Percentiles rank a stretch among this genome's conserved stretches.
Conservation (phyloP, 2,329 filamentous ascomycete genomes). For the Boeremia lycopersici region DNA sequence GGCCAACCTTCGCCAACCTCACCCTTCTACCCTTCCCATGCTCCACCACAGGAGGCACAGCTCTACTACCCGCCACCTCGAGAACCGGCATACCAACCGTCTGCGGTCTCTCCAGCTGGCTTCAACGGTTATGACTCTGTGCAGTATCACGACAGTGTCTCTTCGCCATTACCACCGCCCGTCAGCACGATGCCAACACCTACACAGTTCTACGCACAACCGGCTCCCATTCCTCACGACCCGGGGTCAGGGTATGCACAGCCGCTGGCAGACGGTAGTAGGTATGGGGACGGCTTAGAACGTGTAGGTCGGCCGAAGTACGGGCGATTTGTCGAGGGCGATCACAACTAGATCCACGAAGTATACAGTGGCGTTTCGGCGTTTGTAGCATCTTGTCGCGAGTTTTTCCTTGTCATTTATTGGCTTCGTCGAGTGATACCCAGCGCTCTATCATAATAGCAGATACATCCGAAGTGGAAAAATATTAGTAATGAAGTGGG, state of each 20-base stretch:
- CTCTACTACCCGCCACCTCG: conserved; percentile 39
- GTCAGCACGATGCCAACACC: conserved; percentile 30
- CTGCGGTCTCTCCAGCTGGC: conserved; percentile 17
- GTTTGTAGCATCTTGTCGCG: not conserved
- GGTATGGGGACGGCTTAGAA: not conserved
- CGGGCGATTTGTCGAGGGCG: conserved; percentile 14
- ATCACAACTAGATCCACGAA: conserved; percentile 5
- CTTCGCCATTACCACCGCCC: conserved; percentile 5
- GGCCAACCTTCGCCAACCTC: conserved; percentile 32
- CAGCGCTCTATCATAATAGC: conserved; percentile 2
- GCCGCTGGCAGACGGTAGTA: not conserved
- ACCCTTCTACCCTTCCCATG: conserved; percentile 16
- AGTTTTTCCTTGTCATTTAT: not conserved
- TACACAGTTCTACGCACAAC: conserved; percentile 45
- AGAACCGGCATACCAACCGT: conserved; percentile 22
- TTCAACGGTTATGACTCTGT: conserved; percentile 25
- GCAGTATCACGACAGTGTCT: conserved; percentile 26
- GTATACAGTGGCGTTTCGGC: conserved; percentile 4
- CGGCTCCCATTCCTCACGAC: conserved; percentile 13
- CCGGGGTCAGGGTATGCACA: not conserved
- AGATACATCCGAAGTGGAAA: conserved; percentile 1
- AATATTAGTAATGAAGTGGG: conserved; percentile 18
- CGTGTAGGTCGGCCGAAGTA: conserved; percentile 9
- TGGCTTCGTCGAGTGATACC: conserved; percentile 7
- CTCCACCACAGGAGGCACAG: conserved; percentile 26